Evolutionary conservation across 371 early-diverging fungal genomes (phyloP), one percentile per base, ranked within the genome.

Genomic region (Rhizopus arrhizus): DNA sequence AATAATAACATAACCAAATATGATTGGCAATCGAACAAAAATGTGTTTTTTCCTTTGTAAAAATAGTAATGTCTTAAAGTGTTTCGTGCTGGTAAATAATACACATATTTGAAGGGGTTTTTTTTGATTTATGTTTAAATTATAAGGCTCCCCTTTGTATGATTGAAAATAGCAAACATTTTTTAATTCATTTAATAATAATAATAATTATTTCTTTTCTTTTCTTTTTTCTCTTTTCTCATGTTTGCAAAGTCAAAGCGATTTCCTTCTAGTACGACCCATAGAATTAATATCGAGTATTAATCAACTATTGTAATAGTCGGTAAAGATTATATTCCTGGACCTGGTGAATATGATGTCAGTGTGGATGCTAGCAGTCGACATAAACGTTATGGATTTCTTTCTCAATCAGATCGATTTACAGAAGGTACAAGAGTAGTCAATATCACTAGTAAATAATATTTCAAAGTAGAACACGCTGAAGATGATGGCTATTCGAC

Each of bases 1-100:
- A 38, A 11, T 11, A 22, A 22, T 22, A 22, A 22, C 22, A 22
- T 22, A 22, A 22, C 74, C 76, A 81, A 73, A 78, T 77, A 34
- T 72, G 72, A 62, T 68, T 81, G 56, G 76, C 81, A 47, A 70
- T 76, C 41, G 81, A 81, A 56, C 76, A 81, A 65, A 81, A 74
- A 68, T 73, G 73, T 22, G 22, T 29, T 62, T 76, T 62, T 66
- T 81, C 32, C 68, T 78, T 64, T 73, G 73, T 51, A 81, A 78
- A 8, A 58, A 76, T 43, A 70, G 65, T 15, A 74, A 73, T 45
- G 75, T 78, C 9, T 68, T 73, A 42, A 81, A 76, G 60, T 81
- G 78, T 67, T 80, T 59, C 81, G 81, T 69, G 77, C 81, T 47
- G 77, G 81, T 80, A 80, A 74, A 66, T 50, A 53, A 43, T 11